Evolutionary conservation across 2,329 filamentous ascomycete genomes (phyloP).

Genomic region (Paecilomyces sp.): DNA sequence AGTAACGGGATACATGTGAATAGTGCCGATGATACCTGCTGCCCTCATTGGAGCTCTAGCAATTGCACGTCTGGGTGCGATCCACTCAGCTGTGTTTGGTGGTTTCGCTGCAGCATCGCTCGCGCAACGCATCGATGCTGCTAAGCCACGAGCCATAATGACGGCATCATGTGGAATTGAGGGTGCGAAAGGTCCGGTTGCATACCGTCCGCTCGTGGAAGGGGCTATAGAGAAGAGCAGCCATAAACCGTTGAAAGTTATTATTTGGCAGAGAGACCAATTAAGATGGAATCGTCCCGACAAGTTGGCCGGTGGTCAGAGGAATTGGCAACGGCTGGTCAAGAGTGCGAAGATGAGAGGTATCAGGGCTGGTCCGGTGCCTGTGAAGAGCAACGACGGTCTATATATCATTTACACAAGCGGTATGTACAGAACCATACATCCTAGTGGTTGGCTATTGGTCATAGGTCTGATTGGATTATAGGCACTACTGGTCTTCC

Average conservation of each 20-base stretch:
- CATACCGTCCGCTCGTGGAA: conserved; percentile 71
- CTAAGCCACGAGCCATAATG: conserved; percentile 66
- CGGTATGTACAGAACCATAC: conserved; percentile 27
- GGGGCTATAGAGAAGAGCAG: conserved; percentile 61
- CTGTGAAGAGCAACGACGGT: conserved; percentile 68
- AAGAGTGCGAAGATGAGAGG: conserved; percentile 62
- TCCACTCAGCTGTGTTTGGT: conserved; percentile 89
- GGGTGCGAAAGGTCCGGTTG: conserved; percentile 68
- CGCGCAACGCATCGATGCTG: conserved; percentile 82
- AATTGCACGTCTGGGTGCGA: conserved; percentile 70
- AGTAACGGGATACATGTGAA: conserved; percentile 3
- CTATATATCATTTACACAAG: conserved; percentile 91
- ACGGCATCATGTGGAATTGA: conserved; percentile 92
- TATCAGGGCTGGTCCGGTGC: conserved; percentile 65
- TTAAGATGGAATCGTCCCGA: conserved; percentile 65
- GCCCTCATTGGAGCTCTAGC: conserved; percentile 83
- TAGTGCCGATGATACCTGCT: conserved; percentile 92
- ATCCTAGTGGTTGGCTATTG: neutral
- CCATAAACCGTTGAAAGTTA: conserved; percentile 64
- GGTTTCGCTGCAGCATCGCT: conserved; percentile 77
- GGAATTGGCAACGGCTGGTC: conserved; percentile 72
- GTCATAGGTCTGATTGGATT: neutral
- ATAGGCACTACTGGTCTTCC: conserved; percentile 69
- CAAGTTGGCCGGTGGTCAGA: conserved; percentile 59
- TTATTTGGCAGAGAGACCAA: conserved; percentile 80